These are phyloP conservation scores for Termitomyces sp. DNA, from an alignment of 768 basidiomycete genomes.

Conservation along the genomic window DNA sequence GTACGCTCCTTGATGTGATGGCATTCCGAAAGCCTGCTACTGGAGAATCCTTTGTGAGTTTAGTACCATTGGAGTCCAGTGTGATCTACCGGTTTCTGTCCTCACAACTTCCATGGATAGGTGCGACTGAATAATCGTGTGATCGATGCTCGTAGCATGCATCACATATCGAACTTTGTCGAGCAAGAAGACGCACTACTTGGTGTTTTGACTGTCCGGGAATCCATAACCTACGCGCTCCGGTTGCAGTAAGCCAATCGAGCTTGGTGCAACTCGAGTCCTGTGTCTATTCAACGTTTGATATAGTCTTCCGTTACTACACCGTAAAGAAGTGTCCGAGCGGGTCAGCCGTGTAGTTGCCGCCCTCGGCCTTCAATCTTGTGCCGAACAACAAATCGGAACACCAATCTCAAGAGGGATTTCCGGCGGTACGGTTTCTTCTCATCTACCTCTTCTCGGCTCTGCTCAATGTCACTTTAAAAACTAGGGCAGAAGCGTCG, in stretches of 20 bases:
- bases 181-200: slow-evolving; percentile 58
- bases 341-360: slow-evolving; percentile 39
- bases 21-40: slow-evolving; percentile 27
- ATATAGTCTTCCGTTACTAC: slow-evolving; percentile 29
- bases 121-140: slow-evolving; percentile 24
- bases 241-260: slow-evolving; percentile 34
- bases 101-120: slow-evolving; percentile 13
- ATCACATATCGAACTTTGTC: slow-evolving; percentile 42
- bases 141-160: slow-evolving; percentile 24
- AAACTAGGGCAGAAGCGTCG: slow-evolving; percentile 52
- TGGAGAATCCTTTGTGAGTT: slow-evolving; percentile 25
- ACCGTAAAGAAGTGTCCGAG: slow-evolving; percentile 26
- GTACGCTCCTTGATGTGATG: slow-evolving; percentile 41
- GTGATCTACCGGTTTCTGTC: not conserved
- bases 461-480: not conserved
- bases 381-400: slow-evolving; percentile 47
- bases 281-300: not conserved
- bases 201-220: slow-evolving; percentile 51
- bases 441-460: not conserved
- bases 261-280: not conserved
- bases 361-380: slow-evolving; percentile 41
- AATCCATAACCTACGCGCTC: slow-evolving; percentile 48
- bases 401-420: slow-evolving; percentile 55
- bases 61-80: not conserved
- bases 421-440: slow-evolving; percentile 35